Evolutionary conservation across 352 stramenopile genomes (phyloP).

Genomic region (Phytopythium oedochilum): DNA sequence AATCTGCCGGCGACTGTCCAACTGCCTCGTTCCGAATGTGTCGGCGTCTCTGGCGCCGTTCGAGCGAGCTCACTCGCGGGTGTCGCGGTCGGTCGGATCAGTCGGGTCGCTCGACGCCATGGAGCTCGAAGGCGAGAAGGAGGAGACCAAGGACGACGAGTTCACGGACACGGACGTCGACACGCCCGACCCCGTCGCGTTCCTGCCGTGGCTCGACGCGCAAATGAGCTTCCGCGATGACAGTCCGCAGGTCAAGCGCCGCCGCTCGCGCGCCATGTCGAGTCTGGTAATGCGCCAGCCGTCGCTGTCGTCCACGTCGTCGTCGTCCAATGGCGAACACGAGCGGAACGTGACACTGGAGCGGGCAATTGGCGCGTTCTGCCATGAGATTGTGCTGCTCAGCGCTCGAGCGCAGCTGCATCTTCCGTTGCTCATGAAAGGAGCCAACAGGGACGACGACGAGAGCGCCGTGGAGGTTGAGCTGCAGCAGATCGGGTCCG

Average conservation of each 20-base stretch:
- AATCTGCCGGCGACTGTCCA: constrained; percentile 70
- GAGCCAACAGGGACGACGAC: constrained; percentile 20
- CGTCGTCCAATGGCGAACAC: constrained; percentile 20
- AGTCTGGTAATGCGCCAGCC: constrained; percentile 26
- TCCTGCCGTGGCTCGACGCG: constrained; percentile 44
- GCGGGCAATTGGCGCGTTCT: constrained; percentile 50
- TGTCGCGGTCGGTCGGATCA: constrained; percentile 2
- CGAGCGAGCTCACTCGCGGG: constrained; percentile 4
- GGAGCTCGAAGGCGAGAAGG: constrained; percentile 2
- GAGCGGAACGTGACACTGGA: constrained; percentile 28
- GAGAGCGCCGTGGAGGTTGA: constrained; percentile 44
- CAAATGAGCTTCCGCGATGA: constrained; percentile 53
- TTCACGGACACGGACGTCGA: constrained; percentile 21
- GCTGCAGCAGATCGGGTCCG: constrained; percentile 40
- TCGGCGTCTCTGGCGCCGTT: background rate
- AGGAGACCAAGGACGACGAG: constrained; percentile 29
- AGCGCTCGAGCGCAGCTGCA: constrained; percentile 39
- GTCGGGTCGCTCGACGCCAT: constrained; percentile 8
- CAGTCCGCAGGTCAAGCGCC: constrained; percentile 27
- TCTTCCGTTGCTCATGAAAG: constrained; percentile 46
- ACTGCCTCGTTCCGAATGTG: constrained; percentile 57
- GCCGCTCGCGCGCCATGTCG: constrained; percentile 32
- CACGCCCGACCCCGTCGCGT: constrained; percentile 19
- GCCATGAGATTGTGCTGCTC: constrained; percentile 40
- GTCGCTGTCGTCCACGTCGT: constrained; percentile 26